Conservation (phyloP, 169 alveolate genomes). For the Cryptosporidium xiaoi region DNA sequence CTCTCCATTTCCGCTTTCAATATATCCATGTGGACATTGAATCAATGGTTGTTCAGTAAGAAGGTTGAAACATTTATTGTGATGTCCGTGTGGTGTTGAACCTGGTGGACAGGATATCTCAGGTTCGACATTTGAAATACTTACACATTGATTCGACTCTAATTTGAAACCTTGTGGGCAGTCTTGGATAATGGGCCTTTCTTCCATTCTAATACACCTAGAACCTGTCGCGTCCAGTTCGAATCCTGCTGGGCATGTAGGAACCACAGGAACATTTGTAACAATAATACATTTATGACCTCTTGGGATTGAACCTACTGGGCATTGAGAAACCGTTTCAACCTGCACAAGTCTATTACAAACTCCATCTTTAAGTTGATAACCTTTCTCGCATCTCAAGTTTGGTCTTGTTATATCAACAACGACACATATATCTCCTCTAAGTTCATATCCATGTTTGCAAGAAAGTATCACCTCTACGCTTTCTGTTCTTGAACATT, state of each 20-base stretch:
- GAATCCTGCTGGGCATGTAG: constrained; percentile 61
- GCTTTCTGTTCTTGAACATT: constrained; percentile 68
- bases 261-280: constrained; percentile 63
- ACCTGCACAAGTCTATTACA: constrained; percentile 54
- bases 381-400: constrained; percentile 67
- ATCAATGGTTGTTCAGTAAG: constrained; percentile 65
- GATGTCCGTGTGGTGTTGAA: constrained; percentile 65
- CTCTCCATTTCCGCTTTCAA: constrained; percentile 71
- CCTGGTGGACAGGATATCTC: constrained; percentile 74
- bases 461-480: constrained; percentile 57
- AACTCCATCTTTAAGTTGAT: constrained; percentile 72
- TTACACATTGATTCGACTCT: constrained; percentile 62
- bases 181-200: constrained; percentile 64
- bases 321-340: constrained; percentile 62
- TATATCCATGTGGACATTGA: constrained; percentile 72
- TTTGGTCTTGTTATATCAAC: constrained; percentile 55
- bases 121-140: constrained; percentile 71
- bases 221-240: constrained; percentile 52
- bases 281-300: constrained; percentile 66
- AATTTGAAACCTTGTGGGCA: constrained; percentile 73
- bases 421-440: constrained; percentile 59
- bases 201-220: constrained; percentile 70
- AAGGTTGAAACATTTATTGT: constrained; percentile 55
- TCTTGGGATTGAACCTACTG: constrained; percentile 72
- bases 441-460: constrained; percentile 64